phyloP scores from a whole-genome alignment of 83 land plant species.

The Picea abies region DNA sequence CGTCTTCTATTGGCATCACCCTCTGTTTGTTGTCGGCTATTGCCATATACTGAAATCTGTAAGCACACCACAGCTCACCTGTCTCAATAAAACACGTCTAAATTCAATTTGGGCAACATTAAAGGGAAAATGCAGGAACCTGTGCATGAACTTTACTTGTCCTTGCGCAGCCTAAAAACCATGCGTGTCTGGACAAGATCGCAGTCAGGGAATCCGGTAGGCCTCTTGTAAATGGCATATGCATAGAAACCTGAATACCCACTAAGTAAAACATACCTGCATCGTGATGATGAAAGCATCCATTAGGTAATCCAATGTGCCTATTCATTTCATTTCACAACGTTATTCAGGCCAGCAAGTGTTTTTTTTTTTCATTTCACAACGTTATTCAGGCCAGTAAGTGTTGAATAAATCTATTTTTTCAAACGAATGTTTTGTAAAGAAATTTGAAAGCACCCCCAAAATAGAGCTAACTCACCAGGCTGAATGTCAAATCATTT shows the following conservation, averaged over 20 bases:
- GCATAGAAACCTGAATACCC: conserved; percentile 53
- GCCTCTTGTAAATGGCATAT: conserved; percentile 43
- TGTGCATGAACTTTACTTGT: conserved; percentile 28
- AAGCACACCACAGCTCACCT: background rate
- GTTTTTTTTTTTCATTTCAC: too few species aligned
- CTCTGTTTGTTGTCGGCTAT: conserved; percentile 59
- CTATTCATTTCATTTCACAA: too few species aligned
- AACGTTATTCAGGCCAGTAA: too few species aligned
- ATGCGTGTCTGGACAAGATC: conserved; percentile 37
- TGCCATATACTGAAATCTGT: conserved; percentile 77
- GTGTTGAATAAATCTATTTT: too few species aligned
- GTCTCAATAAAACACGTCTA: background rate
- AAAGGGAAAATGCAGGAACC: background rate
- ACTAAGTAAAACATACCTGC: conserved; percentile 39
- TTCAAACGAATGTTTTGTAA: background rate
- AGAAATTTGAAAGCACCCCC: background rate
- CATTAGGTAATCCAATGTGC: too few species aligned
- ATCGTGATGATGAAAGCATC: background rate
- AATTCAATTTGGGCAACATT: background rate
- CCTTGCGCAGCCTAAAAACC: conserved; percentile 43
- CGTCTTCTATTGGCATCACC: conserved; percentile 56
- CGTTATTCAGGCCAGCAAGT: too few species aligned
- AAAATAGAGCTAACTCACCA: background rate
- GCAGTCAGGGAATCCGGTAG: conserved; percentile 39
- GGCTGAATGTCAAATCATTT: background rate